These are phyloP conservation scores for Scopulariopsis brevicaulis DNA, from an alignment of 2,329 filamentous ascomycete species.

Conservation along the genomic window DNA sequence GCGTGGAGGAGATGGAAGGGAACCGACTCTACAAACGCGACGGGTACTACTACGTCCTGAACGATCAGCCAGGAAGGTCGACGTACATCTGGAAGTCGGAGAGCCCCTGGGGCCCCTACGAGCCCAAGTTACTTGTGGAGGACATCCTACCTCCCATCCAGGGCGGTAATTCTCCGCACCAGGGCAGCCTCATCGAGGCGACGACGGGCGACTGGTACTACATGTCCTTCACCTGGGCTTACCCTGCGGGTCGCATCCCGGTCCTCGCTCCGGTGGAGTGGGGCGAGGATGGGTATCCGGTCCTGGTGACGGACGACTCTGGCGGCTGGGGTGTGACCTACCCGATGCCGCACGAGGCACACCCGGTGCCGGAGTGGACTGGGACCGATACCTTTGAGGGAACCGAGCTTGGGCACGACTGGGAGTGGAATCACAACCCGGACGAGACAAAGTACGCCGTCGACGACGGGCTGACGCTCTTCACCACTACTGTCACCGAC, in stretches of 20 bases:
- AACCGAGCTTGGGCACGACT: slow-evolving; percentile 27
- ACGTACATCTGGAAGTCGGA: slow-evolving; percentile 37
- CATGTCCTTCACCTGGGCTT: slow-evolving; percentile 43
- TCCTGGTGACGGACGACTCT: slow-evolving; percentile 24
- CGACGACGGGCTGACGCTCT: slow-evolving; percentile 30
- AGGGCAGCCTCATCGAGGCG: slow-evolving; percentile 43
- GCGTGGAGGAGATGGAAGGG: slow-evolving; percentile 31
- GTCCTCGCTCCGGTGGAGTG: slow-evolving; percentile 43
- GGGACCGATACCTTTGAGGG: slow-evolving; percentile 35
- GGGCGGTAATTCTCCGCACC: slow-evolving; percentile 32
- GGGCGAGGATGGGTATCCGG: slow-evolving; percentile 33
- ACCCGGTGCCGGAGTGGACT: slow-evolving; percentile 12
- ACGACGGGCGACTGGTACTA: slow-evolving; percentile 44
- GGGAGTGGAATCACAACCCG: slow-evolving; percentile 55
- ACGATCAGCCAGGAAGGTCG: slow-evolving; percentile 27
- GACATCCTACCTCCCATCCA: slow-evolving; percentile 27
- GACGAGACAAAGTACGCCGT: slow-evolving; percentile 33
- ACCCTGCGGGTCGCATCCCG: slow-evolving; percentile 44
- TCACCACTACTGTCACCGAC: slow-evolving; percentile 36
- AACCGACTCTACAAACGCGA: slow-evolving; percentile 45
- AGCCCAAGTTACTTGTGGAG: slow-evolving; percentile 28
- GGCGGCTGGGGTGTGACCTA: slow-evolving; percentile 36
- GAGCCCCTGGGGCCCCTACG: slow-evolving; percentile 41
- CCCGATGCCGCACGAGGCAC: slow-evolving; percentile 17
- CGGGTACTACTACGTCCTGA: slow-evolving; percentile 42